Percentiles rank a stretch among this genome's conserved stretches.
These are phyloP conservation scores for Crepidotus variabilis DNA, from an alignment of 768 basidiomycete genomes.

Conservation along the genomic window DNA sequence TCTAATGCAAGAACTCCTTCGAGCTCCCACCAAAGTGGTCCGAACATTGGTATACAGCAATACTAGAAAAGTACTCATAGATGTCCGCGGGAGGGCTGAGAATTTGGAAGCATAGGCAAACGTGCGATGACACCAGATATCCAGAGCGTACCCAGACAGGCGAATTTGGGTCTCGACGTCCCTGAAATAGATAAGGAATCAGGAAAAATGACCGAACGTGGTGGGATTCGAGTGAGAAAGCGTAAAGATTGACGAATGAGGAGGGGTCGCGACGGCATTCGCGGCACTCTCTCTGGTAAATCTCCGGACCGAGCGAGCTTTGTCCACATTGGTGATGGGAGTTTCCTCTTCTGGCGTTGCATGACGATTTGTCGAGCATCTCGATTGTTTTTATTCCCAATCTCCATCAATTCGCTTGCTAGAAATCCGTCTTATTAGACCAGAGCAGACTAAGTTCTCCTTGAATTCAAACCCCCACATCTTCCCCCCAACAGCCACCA, in stretches of 20 bases:
- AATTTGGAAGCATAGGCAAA: neutral
- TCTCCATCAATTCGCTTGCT: neutral
- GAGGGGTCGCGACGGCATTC: conserved; percentile 10
- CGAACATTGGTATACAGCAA: too few relatives aligned
- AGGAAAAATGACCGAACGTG: neutral
- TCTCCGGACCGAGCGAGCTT: conserved; percentile 18
- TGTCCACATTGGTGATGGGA: conserved; percentile 18
- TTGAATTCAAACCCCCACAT: neutral
- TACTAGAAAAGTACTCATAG: too few relatives aligned
- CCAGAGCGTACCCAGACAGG: neutral
- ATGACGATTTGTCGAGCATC: conserved; percentile 24
- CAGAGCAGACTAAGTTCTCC: neutral
- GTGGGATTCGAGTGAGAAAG: neutral
- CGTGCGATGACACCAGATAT: neutral
- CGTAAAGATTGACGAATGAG: neutral
- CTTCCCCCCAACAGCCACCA: neutral
- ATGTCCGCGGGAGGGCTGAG: too few relatives aligned
- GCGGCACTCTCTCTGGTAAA: neutral
- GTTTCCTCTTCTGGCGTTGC: conserved; percentile 14
- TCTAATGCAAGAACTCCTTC: too few relatives aligned
- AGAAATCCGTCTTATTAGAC: conserved; percentile 7
- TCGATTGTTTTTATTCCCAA: conserved; percentile 13
- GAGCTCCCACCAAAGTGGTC: neutral
- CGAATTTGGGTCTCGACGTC: neutral
- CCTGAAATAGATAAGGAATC: neutral